Evolutionary conservation across 257 asterid species (phyloP), one percentile per base, ranked within the genome.

Genomic region (Nicotiana noctiflora): DNA sequence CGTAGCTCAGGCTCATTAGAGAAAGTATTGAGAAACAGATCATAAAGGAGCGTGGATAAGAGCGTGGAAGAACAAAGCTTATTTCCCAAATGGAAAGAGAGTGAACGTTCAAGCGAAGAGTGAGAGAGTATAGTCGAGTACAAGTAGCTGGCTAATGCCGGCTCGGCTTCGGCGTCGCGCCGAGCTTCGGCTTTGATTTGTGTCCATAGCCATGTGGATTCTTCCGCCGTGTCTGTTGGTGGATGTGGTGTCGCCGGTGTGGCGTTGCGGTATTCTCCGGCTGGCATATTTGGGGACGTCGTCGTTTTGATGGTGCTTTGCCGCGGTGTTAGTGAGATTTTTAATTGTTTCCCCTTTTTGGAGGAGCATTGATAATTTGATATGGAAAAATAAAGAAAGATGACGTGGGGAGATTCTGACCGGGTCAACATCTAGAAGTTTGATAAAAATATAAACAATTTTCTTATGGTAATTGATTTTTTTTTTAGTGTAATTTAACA

Each of bases 61-160:
- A 95, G 92, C 60, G 99, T 95, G 6, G 97, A 92, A 53, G 92
- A 93, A 89, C 98, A 92, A 46, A 95, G 97, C 92, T 93, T 92
- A 86, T 95, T 95, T 1, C 94, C 99, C 70, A 95, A 79, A 83
- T 93, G 97, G 81, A 95, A 95, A 23, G 98, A 90, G 49, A 95
- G 89, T 0, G 98, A 93, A 18, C 97, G 94, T 75, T 92, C 97
- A 23, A 95, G 80, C 8, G 97, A 95, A 55, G 97, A 84, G 89
- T 95, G 99, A 75, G 98, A 85, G 14, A 95, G 90, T 82, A 95
- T 90, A 4, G 97, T 93, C 37, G 98, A 91, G 88, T 92, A 93
- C 56, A 95, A 70, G 85, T 91, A 93, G 84, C 98, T 93, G 57
- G 97, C 97, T 10, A 93, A 84, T 68, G 97, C 97, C 51, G 99